Base-by-base conservation (phyloP, 352 stramenopile species). In the Saprolegnia parasitica region DNA sequence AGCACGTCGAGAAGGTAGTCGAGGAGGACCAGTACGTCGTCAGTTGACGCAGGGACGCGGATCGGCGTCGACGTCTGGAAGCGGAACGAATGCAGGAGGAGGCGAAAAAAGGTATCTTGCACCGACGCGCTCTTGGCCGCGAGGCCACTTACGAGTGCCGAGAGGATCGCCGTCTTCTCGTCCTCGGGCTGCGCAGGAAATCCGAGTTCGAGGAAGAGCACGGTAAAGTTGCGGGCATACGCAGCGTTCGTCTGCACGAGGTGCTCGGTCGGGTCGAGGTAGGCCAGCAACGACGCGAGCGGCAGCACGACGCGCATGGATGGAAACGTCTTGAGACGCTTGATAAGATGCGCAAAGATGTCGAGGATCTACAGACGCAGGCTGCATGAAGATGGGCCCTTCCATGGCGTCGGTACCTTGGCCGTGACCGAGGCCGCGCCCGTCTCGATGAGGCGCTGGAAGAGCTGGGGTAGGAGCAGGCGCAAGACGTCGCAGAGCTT, bases 201-300 rank as follows among this genome's bases (percentile, higher is more conserved):
- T 4, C 86, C 86, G 70, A 90, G 73, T 68, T 93, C 85, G 29
- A 94, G 80, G 61, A 94, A 94, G 46, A 92, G 73, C 24, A 90
- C 77, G 3, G 83, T 77, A 71, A 94, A 78, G 63, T 87, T 91
- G 67, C 79, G 77, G 24, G 86, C 76, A 26, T 89, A 89, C 15
- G 79, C 76, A 6, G 37, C 63, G 20, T 56, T 45, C 10, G 24
- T 52, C 18, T 62, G 21, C n/a, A 39, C 18, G 0, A 52, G 16
- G 40, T 49, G 18, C 18, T 78, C 76, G 9, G 74, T 45, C 20
- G 74, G 72, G 15, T 72, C 72, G 21, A 91, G 46, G 60, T 89
- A 56, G 39, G 78, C 65, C 6, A 73, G 76, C 20, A 93, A 75
- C 55, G 78, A 73, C 15, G 73, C 61, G 32, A 90, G 65, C n/a